Percentiles rank a stretch among this genome's conserved stretches.
These are phyloP conservation scores for Phoma sp. DNA, from an alignment of 2,329 filamentous ascomycete genomes.

Conservation along the genomic window DNA sequence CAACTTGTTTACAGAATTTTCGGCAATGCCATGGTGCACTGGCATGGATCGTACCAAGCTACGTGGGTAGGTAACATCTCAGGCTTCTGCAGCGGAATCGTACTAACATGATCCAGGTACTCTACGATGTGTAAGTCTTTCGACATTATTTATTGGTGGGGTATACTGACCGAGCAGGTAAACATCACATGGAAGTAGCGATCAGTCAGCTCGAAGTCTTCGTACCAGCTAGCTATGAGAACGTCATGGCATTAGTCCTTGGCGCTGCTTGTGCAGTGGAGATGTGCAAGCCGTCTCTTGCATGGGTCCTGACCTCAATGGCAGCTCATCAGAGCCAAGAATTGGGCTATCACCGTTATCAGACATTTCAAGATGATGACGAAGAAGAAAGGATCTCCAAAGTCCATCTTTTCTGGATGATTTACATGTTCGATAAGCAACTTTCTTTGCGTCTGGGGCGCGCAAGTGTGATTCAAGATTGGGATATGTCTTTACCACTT, in stretches of 20 bases:
- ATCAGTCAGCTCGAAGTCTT: slow-evolving; percentile 43
- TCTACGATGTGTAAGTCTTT: slow-evolving; percentile 7
- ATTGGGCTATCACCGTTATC: slow-evolving; percentile 46
- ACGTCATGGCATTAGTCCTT: slow-evolving; percentile 43
- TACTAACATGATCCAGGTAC: neutral
- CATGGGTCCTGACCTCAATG: slow-evolving; percentile 39
- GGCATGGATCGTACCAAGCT: slow-evolving; percentile 6
- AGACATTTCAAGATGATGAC: slow-evolving; percentile 43
- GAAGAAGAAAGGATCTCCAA: slow-evolving; percentile 37
- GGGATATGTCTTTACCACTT: slow-evolving; percentile 44
- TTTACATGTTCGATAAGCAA: slow-evolving; percentile 49
- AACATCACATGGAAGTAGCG: slow-evolving; percentile 52
- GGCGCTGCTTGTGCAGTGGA: slow-evolving; percentile 42
- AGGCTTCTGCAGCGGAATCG: too few species aligned
- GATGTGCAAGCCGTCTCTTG: slow-evolving; percentile 44
- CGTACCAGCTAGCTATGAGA: slow-evolving; percentile 44
- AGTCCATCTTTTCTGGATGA: slow-evolving; percentile 45
- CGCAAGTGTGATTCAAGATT: slow-evolving; percentile 47
- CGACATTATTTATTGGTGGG: too few species aligned
- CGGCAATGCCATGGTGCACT: slow-evolving; percentile 15
- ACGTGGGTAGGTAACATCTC: neutral
- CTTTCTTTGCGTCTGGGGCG: slow-evolving; percentile 47
- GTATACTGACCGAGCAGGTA: slow-evolving; percentile 29
- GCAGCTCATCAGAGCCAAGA: slow-evolving; percentile 42
- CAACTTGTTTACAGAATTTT: slow-evolving; percentile 39